Percentiles rank a stretch among this genome's conserved stretches.
phyloP scores from a whole-genome alignment of 2,329 filamentous ascomycete species.

The Tolypocladium paradoxum region DNA sequence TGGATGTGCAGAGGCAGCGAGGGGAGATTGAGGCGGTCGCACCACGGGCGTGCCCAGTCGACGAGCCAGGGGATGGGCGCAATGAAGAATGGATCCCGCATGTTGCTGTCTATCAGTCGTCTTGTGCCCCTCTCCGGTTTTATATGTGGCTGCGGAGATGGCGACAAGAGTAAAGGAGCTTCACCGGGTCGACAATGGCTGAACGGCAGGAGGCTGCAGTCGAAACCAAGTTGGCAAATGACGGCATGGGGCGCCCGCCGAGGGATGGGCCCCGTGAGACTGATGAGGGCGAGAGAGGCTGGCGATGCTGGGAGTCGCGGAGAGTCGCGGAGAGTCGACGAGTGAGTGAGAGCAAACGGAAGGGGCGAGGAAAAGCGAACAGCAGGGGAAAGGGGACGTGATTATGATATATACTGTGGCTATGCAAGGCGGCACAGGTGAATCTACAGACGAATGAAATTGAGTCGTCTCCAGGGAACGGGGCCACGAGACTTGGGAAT shows the following conservation, averaged over 20 bases:
- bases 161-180: neutral
- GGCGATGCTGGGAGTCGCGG: neutral
- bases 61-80: slow-evolving; percentile 47
- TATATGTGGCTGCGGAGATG: neutral
- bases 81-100: slow-evolving; percentile 66
- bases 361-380: neutral
- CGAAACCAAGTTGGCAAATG: neutral
- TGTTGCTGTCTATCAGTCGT: slow-evolving; percentile 22
- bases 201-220: neutral
- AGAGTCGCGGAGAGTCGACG: neutral
- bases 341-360: neutral
- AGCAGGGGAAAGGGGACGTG: neutral
- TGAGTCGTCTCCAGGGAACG: neutral
- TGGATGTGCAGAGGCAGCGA: slow-evolving; percentile 68
- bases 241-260: neutral
- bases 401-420: neutral
- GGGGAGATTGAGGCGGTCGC: slow-evolving; percentile 48
- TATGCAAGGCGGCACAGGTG: neutral
- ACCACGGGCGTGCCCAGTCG: slow-evolving; percentile 49
- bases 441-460: neutral
- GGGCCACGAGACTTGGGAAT: neutral
- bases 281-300: neutral
- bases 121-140: neutral
- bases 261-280: neutral
- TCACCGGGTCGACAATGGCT: too few species aligned